A percentile compares a stretch with the other conserved stretches of the same genome.
Conservation (phyloP, 2,329 filamentous ascomycete species). For the Cryphonectria naterciae region DNA sequence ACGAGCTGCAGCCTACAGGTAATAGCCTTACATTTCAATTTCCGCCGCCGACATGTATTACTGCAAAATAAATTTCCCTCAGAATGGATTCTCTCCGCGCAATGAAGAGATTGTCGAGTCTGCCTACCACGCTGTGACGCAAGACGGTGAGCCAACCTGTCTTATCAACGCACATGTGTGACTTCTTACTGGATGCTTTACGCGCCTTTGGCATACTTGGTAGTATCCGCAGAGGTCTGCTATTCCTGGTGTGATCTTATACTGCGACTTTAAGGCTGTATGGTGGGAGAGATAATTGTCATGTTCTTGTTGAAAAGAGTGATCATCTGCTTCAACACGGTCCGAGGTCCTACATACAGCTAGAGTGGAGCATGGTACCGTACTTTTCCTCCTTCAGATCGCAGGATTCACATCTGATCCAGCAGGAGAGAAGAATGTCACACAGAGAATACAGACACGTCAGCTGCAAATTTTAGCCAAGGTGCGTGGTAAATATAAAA, state of each 20-base stretch:
- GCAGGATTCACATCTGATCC: background rate
- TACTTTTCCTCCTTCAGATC: background rate
- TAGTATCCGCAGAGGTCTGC: background rate
- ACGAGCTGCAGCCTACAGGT: background rate
- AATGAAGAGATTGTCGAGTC: background rate
- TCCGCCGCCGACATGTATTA: background rate
- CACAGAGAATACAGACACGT: too few species aligned
- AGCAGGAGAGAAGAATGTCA: too few species aligned
- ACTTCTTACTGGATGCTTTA: background rate
- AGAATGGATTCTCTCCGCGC: background rate
- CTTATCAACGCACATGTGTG: background rate
- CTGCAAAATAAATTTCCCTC: background rate
- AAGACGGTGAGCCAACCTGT: background rate
- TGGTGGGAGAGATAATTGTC: background rate
- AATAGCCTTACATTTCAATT: background rate
- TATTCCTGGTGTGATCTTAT: background rate
- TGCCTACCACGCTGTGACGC: constrained; percentile 7
- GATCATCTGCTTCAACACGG: background rate
- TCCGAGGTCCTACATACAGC: background rate
- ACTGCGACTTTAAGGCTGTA: background rate
- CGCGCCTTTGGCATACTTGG: background rate
- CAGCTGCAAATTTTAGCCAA: too few species aligned
- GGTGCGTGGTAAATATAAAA: background rate
- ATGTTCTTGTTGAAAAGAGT: background rate
- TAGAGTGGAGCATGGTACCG: background rate